Evolutionary conservation across 163 green algal species (phyloP).

Genomic region (Chlorella variabilis): DNA sequence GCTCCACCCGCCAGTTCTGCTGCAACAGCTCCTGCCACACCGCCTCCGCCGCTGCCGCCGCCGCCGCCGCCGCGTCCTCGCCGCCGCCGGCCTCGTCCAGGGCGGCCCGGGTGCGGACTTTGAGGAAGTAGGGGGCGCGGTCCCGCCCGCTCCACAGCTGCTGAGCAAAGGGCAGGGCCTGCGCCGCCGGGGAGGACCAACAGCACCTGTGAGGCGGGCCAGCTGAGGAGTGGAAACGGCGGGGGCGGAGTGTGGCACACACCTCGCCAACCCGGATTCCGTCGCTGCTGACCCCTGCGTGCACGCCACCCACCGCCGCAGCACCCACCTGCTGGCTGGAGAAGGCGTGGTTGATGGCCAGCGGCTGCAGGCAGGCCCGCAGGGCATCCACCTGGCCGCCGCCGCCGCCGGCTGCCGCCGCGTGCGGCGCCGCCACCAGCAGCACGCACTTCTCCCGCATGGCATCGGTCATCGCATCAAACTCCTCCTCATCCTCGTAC

Average conservation of each 20-base stretch:
- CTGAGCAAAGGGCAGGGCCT: slow-evolving; percentile 11
- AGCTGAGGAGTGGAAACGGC: no score
- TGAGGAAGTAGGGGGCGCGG: slow-evolving; percentile 34
- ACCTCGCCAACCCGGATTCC: no score
- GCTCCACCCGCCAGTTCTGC: slow-evolving; percentile 49
- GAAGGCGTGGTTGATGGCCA: slow-evolving; percentile 13
- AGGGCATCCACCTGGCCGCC: neutral
- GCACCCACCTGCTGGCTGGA: neutral
- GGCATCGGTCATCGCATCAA: slow-evolving; percentile 33
- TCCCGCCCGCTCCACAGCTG: slow-evolving; percentile 32
- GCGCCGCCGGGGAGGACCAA: no score
- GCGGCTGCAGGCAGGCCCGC: slow-evolving; percentile 14
- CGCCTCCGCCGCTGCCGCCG: neutral
- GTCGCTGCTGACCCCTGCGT: no score
- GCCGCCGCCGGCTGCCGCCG: neutral
- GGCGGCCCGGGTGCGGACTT: slow-evolving; percentile 1
- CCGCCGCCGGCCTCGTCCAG: neutral
- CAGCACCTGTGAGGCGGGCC: no score
- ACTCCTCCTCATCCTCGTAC: slow-evolving; percentile 51
- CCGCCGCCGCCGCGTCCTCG: neutral
- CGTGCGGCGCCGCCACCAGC: neutral
- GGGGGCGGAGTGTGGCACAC: no score
- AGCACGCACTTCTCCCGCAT: slow-evolving; percentile 29
- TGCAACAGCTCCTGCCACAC: slow-evolving; percentile 31
- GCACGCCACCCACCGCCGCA: neutral